A percentile compares a stretch with the other conserved stretches of the same genome.
phyloP scores from a whole-genome alignment of 2,329 filamentous ascomycete species.

The Coniochaeta sp. region DNA sequence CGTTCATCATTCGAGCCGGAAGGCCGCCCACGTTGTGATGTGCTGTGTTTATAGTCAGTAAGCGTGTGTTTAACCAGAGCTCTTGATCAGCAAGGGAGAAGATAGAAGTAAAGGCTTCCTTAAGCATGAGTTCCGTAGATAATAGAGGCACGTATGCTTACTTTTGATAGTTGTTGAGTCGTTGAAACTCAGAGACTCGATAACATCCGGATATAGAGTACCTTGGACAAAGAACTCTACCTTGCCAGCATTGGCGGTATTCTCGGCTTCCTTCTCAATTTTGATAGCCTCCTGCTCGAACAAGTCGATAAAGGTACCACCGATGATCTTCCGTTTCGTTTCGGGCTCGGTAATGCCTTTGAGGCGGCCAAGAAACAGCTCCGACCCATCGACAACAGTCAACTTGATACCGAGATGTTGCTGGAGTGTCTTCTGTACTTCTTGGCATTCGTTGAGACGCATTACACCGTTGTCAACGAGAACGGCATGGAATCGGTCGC shows the following conservation, averaged over 20 bases:
- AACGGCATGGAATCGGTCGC: constrained; percentile 57
- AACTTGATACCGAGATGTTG: constrained; percentile 84
- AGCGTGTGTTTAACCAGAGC: too few relatives aligned
- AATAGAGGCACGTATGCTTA: too few relatives aligned
- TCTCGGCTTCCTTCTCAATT: constrained; percentile 64
- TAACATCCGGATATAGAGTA: constrained; percentile 13
- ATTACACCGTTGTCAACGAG: constrained; percentile 81
- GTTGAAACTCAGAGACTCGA: constrained; percentile 41
- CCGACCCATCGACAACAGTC: constrained; percentile 72
- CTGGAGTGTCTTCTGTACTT: constrained; percentile 72
- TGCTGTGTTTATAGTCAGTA: constrained; percentile 11
- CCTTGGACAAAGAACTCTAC: constrained; percentile 85
- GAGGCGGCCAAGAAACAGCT: constrained; percentile 70
- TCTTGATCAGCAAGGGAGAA: too few relatives aligned
- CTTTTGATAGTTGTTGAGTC: constrained; percentile 41
- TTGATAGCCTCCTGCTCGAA: constrained; percentile 65
- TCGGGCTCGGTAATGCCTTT: constrained; percentile 74
- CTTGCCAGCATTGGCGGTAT: constrained; percentile 60
- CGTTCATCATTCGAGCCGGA: constrained; percentile 27
- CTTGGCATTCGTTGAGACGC: constrained; percentile 74
- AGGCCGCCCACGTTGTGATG: constrained; percentile 40
- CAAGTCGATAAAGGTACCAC: constrained; percentile 56
- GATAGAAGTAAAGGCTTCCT: too few relatives aligned
- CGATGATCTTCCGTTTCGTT: constrained; percentile 75
- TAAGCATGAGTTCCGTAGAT: too few relatives aligned